phyloP scores from a whole-genome alignment of 208 protist species.

The Crithidia thermophila region DNA sequence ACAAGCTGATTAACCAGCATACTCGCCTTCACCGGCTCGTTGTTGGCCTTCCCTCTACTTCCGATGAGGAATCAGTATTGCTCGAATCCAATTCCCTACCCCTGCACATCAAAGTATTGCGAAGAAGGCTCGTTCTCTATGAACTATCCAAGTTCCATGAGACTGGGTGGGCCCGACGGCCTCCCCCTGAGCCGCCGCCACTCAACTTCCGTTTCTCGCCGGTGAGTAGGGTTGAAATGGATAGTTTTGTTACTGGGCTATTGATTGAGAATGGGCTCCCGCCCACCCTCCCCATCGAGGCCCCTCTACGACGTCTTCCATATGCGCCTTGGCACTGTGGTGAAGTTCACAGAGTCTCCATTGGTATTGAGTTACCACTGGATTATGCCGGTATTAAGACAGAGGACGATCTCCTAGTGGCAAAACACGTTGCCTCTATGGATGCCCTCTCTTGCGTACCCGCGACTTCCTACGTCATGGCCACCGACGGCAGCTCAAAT shows the following conservation, averaged over 20 bases:
- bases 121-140: neutral
- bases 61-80: neutral
- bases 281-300: neutral
- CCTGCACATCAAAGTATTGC: neutral
- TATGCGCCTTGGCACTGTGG: neutral
- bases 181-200: neutral
- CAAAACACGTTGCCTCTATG: neutral
- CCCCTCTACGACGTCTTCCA: neutral
- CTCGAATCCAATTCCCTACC: neutral
- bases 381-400: neutral
- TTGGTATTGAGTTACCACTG: neutral
- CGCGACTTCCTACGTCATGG: neutral
- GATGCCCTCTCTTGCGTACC: neutral
- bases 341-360: neutral
- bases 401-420: neutral
- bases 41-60: neutral
- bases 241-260: neutral
- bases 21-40: neutral
- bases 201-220: neutral
- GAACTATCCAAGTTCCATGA: neutral
- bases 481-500: neutral
- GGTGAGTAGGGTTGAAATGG: neutral
- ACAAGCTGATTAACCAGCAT: neutral
- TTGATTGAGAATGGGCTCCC: neutral
- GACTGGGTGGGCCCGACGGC: neutral